phyloP scores from a whole-genome alignment of 352 stramenopile genomes.

The Pythium monospermum region DNA sequence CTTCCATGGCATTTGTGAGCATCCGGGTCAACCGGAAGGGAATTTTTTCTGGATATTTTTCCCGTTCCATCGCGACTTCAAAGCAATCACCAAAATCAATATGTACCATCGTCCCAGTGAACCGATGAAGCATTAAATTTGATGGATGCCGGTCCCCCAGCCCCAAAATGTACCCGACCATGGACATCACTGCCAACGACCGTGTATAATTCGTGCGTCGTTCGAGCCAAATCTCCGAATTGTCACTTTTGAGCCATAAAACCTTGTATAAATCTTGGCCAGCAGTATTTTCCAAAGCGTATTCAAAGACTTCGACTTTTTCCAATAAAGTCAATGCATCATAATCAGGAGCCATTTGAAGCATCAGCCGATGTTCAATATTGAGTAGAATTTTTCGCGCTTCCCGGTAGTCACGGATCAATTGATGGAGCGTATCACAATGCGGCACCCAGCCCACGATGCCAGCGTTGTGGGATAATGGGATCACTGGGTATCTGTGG shows the following conservation, averaged over 20 bases:
- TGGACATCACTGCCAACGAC: slow-evolving; percentile 99
- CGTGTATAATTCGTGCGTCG: slow-evolving; percentile 97
- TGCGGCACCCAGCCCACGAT: slow-evolving; percentile 99
- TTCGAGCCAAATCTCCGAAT: slow-evolving; percentile 99
- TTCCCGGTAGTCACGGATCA: slow-evolving; percentile 97
- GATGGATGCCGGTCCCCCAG: slow-evolving; percentile 99
- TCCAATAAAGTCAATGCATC: slow-evolving; percentile 98
- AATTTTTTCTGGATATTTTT: slow-evolving; percentile 99
- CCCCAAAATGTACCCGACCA: slow-evolving; percentile 99
- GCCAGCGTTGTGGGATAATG: slow-evolving; percentile 97
- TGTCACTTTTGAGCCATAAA: slow-evolving; percentile 98
- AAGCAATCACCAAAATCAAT: slow-evolving; percentile 99
- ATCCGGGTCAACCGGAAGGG: slow-evolving; percentile 99
- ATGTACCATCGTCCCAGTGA: slow-evolving; percentile 98
- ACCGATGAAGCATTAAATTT: slow-evolving; percentile 99
- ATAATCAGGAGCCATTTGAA: slow-evolving; percentile 96
- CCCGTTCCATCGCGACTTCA: slow-evolving; percentile 99
- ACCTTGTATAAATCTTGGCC: slow-evolving; percentile 99
- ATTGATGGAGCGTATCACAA: slow-evolving; percentile 98
- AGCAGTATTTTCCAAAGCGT: slow-evolving; percentile 89
- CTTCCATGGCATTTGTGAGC: slow-evolving; percentile 98
- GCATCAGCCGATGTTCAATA: slow-evolving; percentile 96
- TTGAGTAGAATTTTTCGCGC: slow-evolving; percentile 93
- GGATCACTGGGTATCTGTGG: slow-evolving; percentile 97
- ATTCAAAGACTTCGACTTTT: slow-evolving; percentile 99